Base-by-base conservation (phyloP, 2,329 filamentous ascomycete genomes). In the Aureobasidium sp. region DNA sequence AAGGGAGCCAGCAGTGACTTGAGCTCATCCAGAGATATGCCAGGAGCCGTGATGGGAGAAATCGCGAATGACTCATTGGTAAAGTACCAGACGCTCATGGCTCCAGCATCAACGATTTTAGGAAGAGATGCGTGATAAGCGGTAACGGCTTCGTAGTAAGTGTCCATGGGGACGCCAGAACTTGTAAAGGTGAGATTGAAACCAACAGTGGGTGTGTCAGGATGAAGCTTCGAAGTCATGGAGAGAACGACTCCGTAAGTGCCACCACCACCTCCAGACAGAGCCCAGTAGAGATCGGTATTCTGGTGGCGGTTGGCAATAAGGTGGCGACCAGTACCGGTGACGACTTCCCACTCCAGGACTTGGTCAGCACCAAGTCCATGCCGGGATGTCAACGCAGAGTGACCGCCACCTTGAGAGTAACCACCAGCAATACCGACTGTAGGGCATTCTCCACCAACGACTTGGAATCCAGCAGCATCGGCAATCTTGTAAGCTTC, bases 261-360 rank as follows among this genome's bases (percentile, higher is more conserved):
- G 17, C 83, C 82, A 10, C 79, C 81, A 1, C 85, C 84, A 0
- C 85, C 84, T 3, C 84, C 84, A 46, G 76, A 76, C 1, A 87
- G 71, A 1, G 85, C 86, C 85, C 84, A 88, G 73, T 84, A 87
- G 1, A 88, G 74, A 57, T 87, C 84, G 0, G 74, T 62, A 65
- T 87, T 82, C 36, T 79, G 64, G 0, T 67, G 68, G 0, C 74
- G 75, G 4, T 75, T 79, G 0, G 82, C 83, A 2, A 71, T 78
- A 1, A 85, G 64, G n/a, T 79, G 67, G 17, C 76, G 63, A 2
- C 84, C 83, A 17, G 70, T 68, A 0, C 77, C 80, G 8, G 79
- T 82, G n/a, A 87, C 76, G 1, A 72, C 64, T 41, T 71, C 68
- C 66, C 66, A 70, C 29, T 80, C 76, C 2, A 88, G 74, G 0